Conservation (phyloP, 305 asterid species). For the Fraxinus floribunda region DNA sequence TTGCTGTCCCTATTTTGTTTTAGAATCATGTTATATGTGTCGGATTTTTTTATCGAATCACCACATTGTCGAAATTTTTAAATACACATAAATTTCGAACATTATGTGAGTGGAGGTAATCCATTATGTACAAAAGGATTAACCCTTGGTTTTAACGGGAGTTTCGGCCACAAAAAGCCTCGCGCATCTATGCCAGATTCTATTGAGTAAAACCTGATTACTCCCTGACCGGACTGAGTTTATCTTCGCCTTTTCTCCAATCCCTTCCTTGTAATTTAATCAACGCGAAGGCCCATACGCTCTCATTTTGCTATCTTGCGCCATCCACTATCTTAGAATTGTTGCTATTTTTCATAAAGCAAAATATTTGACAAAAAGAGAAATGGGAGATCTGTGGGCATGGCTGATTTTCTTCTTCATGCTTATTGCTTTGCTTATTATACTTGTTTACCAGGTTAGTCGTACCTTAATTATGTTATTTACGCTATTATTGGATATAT, state of each 20-base stretch:
- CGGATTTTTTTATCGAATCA: too few relatives aligned
- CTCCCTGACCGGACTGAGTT: background rate
- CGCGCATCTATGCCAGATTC: background rate
- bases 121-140: too few relatives aligned
- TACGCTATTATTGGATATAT: background rate
- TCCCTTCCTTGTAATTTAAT: constrained; percentile 4
- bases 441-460: constrained; percentile 54
- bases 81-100: too few relatives aligned
- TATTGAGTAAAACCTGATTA: background rate
- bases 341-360: background rate
- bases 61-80: too few relatives aligned
- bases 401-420: constrained; percentile 55
- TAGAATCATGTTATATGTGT: too few relatives aligned
- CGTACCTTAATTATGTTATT: constrained; percentile 5
- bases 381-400: constrained; percentile 40
- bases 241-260: constrained; percentile 8
- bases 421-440: constrained; percentile 39
- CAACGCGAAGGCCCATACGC: background rate
- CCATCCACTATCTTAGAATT: background rate
- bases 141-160: background rate
- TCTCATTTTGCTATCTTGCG: constrained; percentile 8
- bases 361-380: background rate
- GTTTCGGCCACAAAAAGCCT: background rate
- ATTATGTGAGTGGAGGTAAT: too few relatives aligned
- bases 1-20: too few relatives aligned